phyloP scores from a whole-genome alignment of 176 grass and related monocot genomes.

The Oryza meridionalis region DNA sequence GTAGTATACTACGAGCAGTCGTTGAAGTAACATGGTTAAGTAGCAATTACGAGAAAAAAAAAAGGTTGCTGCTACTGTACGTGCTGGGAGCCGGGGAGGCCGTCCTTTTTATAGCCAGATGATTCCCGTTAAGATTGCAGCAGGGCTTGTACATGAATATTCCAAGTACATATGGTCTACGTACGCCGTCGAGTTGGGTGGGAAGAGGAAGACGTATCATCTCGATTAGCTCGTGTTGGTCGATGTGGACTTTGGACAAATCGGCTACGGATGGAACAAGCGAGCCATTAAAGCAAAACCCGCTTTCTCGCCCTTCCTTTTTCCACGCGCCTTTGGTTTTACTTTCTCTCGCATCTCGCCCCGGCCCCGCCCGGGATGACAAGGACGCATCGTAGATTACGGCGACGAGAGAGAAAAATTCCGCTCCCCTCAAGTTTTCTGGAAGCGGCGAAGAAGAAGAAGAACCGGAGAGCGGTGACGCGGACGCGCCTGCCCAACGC shows the following conservation, averaged over 20 bases:
- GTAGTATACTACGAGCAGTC: neutral
- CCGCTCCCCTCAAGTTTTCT: constrained; percentile 22
- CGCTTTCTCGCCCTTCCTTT: constrained; percentile 21
- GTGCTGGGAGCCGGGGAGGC: neutral
- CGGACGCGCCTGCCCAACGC: constrained; percentile 7
- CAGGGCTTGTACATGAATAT: neutral
- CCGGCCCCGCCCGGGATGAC: neutral
- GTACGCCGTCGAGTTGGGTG: neutral
- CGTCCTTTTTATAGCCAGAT: neutral
- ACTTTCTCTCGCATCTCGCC: neutral
- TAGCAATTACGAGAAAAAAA: neutral
- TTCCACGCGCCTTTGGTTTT: constrained; percentile 50
- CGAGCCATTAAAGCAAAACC: neutral
- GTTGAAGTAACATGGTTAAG: neutral
- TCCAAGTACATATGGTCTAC: neutral
- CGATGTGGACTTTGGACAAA: constrained; percentile 25
- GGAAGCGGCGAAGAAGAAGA: constrained; percentile 18
- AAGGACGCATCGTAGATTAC: neutral
- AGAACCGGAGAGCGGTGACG: constrained; percentile 25
- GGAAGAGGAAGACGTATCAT: neutral
- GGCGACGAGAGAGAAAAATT: constrained; percentile 12
- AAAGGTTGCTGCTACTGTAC: neutral
- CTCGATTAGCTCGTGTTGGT: neutral
- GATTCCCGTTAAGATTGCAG: neutral
- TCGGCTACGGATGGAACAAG: neutral